Percentiles rank a stretch among this genome's conserved stretches.
Evolutionary conservation across 371 early-diverging fungal species (phyloP).

Genomic region (Blakeslea trispora): DNA sequence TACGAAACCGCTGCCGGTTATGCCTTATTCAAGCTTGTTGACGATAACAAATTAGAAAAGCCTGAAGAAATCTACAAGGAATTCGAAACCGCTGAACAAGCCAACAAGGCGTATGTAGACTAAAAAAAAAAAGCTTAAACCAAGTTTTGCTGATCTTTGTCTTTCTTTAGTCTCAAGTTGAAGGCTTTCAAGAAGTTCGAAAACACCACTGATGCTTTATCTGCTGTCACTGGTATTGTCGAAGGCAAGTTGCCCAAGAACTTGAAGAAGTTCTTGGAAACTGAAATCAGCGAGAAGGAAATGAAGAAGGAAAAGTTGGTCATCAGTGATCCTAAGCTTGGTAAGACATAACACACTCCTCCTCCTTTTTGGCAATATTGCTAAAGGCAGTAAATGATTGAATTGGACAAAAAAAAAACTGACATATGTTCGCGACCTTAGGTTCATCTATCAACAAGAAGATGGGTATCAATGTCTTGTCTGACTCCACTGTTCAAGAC

Average conservation of each 20-base stretch:
- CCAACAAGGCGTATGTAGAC: constrained; percentile 70
- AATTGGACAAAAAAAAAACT: no score
- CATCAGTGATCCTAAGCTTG: constrained; percentile 95
- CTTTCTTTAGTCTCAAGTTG: constrained; percentile 75
- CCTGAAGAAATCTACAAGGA: constrained; percentile 76
- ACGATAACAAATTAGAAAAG: constrained; percentile 78
- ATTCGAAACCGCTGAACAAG: constrained; percentile 77
- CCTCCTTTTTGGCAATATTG: background rate
- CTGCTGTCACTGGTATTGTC: constrained; percentile 92
- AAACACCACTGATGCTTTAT: constrained; percentile 94
- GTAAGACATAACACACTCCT: constrained; percentile 38
- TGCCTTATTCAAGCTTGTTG: constrained; percentile 84
- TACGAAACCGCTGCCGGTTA: constrained; percentile 91
- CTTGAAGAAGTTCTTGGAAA: constrained; percentile 89
- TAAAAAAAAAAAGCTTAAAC: constrained; percentile 1
- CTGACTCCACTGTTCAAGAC: constrained; percentile 85
- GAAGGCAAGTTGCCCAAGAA: constrained; percentile 93
- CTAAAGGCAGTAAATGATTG: background rate
- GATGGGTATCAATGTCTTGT: constrained; percentile 86
- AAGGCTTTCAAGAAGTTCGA: constrained; percentile 95
- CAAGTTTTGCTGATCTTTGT: constrained; percentile 6
- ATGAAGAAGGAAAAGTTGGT: constrained; percentile 89
- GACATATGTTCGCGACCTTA: constrained; percentile 5
- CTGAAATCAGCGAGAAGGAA: constrained; percentile 79
- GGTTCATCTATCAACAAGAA: constrained; percentile 90